Evolutionary conservation across 2,329 filamentous ascomycete species (phyloP).

Genomic region (Botryotinia convoluta): DNA sequence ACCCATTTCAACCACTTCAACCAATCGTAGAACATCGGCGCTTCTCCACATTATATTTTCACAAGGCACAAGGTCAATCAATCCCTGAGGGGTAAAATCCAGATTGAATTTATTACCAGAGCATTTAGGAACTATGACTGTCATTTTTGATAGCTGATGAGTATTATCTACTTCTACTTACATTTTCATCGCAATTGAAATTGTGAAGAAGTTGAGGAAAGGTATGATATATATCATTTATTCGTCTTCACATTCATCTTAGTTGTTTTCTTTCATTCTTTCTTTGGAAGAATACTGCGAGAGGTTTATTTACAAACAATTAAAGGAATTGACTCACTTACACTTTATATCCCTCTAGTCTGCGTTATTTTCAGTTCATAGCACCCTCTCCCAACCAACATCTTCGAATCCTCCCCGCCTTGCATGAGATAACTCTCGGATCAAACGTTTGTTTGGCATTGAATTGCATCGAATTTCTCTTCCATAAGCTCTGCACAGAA

Average conservation of each 20-base stretch:
- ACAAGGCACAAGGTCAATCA: not conserved
- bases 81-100: not conserved
- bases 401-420: slow-evolving; percentile 27
- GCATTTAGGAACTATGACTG: slow-evolving; percentile 10
- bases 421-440: slow-evolving; percentile 33
- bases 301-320: not conserved
- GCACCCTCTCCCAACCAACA: not conserved
- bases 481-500: slow-evolving; percentile 27
- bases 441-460: slow-evolving; percentile 30
- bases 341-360: slow-evolving; percentile 21
- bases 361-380: slow-evolving; percentile 31
- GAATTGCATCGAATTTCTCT: slow-evolving; percentile 23
- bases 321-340: not conserved
- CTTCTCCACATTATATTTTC: not conserved
- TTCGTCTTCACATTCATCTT: not conserved
- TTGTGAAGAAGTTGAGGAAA: slow-evolving; percentile 3
- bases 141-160: slow-evolving; percentile 8
- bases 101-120: slow-evolving; percentile 8
- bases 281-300: not conserved
- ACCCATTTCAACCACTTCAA: not conserved
- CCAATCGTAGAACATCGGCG: slow-evolving; percentile 9
- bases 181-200: too few relatives aligned
- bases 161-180: not conserved
- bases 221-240: not conserved
- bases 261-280: not conserved